phyloP scores from a whole-genome alignment of 148 eudicot genomes.

The Chenopodium album region DNA sequence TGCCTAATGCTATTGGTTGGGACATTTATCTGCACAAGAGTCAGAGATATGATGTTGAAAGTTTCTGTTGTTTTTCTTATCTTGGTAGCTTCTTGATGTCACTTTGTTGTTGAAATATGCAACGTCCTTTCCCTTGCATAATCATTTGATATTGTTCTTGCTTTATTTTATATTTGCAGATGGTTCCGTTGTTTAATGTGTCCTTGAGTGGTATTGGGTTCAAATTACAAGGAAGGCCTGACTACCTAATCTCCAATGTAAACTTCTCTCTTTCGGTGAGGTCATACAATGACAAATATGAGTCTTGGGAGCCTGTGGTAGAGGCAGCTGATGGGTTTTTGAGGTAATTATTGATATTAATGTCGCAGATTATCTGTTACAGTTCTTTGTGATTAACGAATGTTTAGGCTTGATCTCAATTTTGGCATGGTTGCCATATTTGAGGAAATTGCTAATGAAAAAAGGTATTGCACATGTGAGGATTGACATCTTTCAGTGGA shows the following conservation, averaged over 20 bases:
- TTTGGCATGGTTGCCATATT: not conserved
- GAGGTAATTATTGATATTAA: slow-evolving; percentile 46
- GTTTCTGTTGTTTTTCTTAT: not conserved
- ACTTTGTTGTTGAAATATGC: slow-evolving; percentile 3
- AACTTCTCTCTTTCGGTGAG: slow-evolving; percentile 81
- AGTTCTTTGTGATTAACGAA: not conserved
- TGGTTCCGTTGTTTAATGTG: slow-evolving; percentile 84
- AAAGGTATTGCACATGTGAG: not conserved
- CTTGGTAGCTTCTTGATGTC: not conserved
- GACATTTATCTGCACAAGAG: not conserved
- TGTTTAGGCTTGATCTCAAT: not conserved
- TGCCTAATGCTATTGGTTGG: not conserved
- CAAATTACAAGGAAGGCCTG: slow-evolving; percentile 71
- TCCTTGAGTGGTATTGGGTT: slow-evolving; percentile 77
- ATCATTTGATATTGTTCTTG: not conserved
- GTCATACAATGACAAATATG: slow-evolving; percentile 95
- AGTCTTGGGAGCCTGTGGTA: slow-evolving; percentile 91
- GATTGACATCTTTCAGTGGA: not conserved
- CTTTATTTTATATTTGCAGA: slow-evolving; percentile 48
- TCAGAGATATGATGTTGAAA: not conserved
- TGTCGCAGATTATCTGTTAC: not conserved
- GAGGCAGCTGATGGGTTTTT: slow-evolving; percentile 92
- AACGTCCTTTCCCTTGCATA: not conserved
- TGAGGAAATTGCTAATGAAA: not conserved
- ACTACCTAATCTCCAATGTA: slow-evolving; percentile 57